These are phyloP conservation scores for Arxiozyma heterogenica DNA, from an alignment of 1,139 yeast species.

Conservation along the genomic window DNA sequence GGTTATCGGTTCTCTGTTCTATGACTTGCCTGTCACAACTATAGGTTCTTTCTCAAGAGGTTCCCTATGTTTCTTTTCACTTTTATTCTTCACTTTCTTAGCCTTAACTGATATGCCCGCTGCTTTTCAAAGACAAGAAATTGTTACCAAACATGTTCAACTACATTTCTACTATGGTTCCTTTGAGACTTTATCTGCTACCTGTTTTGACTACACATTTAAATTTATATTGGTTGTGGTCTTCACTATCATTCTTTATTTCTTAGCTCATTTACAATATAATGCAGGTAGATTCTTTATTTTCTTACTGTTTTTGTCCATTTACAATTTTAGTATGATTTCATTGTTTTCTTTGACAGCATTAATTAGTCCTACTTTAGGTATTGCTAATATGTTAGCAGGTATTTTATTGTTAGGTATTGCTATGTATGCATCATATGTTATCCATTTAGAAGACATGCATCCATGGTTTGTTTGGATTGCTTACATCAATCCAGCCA, in stretches of 20 bases:
- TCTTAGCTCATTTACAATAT: constrained; percentile 39
- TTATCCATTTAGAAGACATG: constrained; percentile 45
- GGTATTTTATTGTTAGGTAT: constrained; percentile 39
- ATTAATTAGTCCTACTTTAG: constrained; percentile 34
- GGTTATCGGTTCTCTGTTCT: constrained; percentile 43
- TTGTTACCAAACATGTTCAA: constrained; percentile 41
- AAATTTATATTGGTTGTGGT: constrained; percentile 34
- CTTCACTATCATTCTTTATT: constrained; percentile 40
- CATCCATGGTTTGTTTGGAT: constrained; percentile 53
- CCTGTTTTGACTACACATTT: constrained; percentile 37
- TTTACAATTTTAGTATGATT: constrained; percentile 34
- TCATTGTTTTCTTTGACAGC: constrained; percentile 40
- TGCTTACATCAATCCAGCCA: constrained; percentile 44
- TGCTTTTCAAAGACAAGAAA: constrained; percentile 39
- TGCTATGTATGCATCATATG: constrained; percentile 44
- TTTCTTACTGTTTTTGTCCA: constrained; percentile 35
- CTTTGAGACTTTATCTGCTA: constrained; percentile 40
- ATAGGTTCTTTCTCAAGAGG: constrained; percentile 46
- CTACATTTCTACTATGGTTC: constrained; percentile 44
- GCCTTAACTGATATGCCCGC: constrained; percentile 43
- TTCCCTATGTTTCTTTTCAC: constrained; percentile 42
- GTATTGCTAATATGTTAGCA: constrained; percentile 44
- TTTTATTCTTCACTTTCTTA: constrained; percentile 42
- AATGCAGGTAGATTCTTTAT: constrained; percentile 45
- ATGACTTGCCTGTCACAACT: constrained; percentile 35